Evolutionary conservation across 495 filamentous ascomycete genomes (phyloP).

Genomic region (Lophiostoma macrostomum): DNA sequence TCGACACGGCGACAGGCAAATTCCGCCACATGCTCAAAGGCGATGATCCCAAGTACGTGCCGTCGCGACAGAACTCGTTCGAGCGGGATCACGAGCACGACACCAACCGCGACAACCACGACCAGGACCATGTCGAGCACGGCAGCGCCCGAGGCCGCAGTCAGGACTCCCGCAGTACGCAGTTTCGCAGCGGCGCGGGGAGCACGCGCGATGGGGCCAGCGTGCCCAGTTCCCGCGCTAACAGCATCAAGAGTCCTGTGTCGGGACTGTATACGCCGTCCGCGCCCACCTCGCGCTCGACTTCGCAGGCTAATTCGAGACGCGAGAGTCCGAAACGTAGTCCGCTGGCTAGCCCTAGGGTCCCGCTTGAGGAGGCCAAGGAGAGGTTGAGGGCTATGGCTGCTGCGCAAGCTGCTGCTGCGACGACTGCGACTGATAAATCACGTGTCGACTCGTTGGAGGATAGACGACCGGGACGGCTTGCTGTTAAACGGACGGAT

Average conservation of each 20-base stretch:
- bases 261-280: not conserved
- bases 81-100: not conserved
- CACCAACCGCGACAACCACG: too few species aligned
- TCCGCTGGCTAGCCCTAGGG: too few species aligned
- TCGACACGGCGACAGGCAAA: conserved; percentile 14
- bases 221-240: conserved; percentile 7
- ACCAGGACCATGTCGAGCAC: too few species aligned
- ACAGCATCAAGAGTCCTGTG: conserved; percentile 1
- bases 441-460: not conserved
- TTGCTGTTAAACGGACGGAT: not conserved
- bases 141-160: not conserved
- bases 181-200: conserved; percentile 5
- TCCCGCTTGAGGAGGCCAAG: conserved; percentile 17
- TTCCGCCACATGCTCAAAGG: conserved; percentile 35
- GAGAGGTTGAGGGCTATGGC: conserved; percentile 7
- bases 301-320: not conserved
- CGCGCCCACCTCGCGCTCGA: not conserved
- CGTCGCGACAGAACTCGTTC: conserved; percentile 14
- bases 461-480: not conserved
- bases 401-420: conserved; percentile 12
- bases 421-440: not conserved
- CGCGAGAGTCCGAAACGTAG: conserved; percentile 14
- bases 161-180: conserved; percentile 20
- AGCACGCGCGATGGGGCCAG: conserved; percentile 11
- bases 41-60: conserved; percentile 33